Percentiles rank a stretch among this genome's conserved stretches.
These are phyloP conservation scores for Brassica balearica DNA, from an alignment of 441 rosid species.

Conservation along the genomic window DNA sequence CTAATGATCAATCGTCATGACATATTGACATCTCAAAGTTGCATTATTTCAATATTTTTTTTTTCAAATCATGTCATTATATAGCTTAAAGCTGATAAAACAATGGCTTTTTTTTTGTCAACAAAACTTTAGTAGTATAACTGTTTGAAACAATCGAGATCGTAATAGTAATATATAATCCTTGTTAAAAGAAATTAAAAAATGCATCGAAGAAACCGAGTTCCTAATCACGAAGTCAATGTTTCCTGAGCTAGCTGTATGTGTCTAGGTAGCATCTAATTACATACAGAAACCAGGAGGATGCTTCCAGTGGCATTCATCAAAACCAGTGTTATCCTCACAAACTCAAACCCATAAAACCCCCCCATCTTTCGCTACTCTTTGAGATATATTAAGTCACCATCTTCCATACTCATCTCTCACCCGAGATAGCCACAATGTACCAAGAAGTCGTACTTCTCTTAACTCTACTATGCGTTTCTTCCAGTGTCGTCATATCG, in stretches of 20 bases:
- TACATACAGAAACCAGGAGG: not conserved
- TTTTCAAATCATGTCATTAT: not conserved
- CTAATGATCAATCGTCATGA: not conserved
- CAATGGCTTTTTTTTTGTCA: too few species aligned
- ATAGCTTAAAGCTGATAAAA: not conserved
- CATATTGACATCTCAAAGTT: not conserved
- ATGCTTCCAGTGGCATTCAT: constrained; percentile 7
- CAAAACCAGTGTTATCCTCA: not conserved
- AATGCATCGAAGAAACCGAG: not conserved
- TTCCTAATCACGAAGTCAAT: not conserved
- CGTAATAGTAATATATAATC: not conserved
- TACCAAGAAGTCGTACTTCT: not conserved
- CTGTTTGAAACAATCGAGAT: constrained; percentile 1
- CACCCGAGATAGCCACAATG: not conserved
- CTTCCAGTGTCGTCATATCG: not conserved
- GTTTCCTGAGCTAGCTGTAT: constrained; percentile 2
- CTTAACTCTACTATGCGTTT: not conserved
- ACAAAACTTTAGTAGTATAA: too few species aligned
- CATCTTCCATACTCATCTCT: not conserved
- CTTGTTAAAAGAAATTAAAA: not conserved
- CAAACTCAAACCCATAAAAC: not conserved
- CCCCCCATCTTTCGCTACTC: not conserved
- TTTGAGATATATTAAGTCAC: not conserved
- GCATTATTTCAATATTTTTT: not conserved
- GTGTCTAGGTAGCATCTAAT: not conserved